Evolutionary conservation across 192 early-diverging fungal genomes (phyloP), one percentile per base, ranked within the genome.

Genomic region (Coemansia sp.): DNA sequence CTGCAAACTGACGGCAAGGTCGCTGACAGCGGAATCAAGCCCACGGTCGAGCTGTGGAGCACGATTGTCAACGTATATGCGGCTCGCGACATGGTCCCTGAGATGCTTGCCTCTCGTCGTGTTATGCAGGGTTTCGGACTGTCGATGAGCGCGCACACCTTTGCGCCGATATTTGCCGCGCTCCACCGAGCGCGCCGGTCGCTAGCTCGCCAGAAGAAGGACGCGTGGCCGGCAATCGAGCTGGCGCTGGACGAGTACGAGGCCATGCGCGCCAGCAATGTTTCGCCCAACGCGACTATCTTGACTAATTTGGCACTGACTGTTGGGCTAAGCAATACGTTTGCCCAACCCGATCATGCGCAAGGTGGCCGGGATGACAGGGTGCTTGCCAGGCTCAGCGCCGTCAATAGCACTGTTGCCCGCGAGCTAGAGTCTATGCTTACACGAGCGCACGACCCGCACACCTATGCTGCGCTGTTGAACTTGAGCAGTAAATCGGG

Each of bases 251-350:
- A 50, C n/a, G 71, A 74, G 52, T 62, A 55, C 21, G 54, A 59
- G 17, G 64, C 38, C 1, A 74, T 74, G 71, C 60, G 56, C 14
- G 29, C 27, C 1, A 46, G 36, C 11, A 52, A 46, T 0, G 32
- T 60, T 10, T 22, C 32, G 31, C 50, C 60, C 7, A 74, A 74
- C 23, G 50, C 55, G 7, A 53, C 39, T 3, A 62, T 74, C 8
- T 55, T 74, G 21, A 74, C 71, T 12, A 74, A 63, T 23, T 17
- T 74, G 3, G 32, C 66, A 9, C 35, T 74, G 55, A 74, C 56
- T n/a, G 43, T 67, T 2, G 71, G 60, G n/a, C 52, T 67, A 26
- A 48, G 38, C 47, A 58, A 68, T 19, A 39, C 41, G 10, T 55
- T 49, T 35, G 43, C 52, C 8, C 30, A 44, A 10, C 7, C 21